phyloP scores from a whole-genome alignment of 305 asterid genomes.

The Lippia alba region DNA sequence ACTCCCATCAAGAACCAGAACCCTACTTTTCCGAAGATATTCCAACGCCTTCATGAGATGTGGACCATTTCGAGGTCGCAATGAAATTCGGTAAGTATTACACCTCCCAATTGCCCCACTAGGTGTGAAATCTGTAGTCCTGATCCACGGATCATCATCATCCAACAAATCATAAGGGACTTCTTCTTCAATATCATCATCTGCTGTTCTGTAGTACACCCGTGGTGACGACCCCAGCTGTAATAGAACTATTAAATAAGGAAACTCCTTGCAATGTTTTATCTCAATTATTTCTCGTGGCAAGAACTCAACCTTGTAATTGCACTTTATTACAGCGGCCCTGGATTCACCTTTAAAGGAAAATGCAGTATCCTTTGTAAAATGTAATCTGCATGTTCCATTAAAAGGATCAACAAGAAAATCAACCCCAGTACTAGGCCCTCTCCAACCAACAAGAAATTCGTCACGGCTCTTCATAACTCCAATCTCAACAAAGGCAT shows the following conservation, averaged over 20 bases:
- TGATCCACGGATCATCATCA: constrained; percentile 97
- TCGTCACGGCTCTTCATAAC: constrained; percentile 56
- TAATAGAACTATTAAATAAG: constrained; percentile 52
- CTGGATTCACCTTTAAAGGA: constrained; percentile 47
- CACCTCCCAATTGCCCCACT: constrained; percentile 89
- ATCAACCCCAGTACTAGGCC: constrained; percentile 59
- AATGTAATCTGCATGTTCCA: constrained; percentile 69
- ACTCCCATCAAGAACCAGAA: constrained; percentile 33
- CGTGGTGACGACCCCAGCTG: constrained; percentile 81
- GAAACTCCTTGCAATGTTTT: constrained; percentile 40
- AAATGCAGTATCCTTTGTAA: constrained; percentile 74
- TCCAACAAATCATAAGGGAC: constrained; percentile 81
- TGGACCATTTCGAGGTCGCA: constrained; percentile 60
- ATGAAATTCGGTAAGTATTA: constrained; percentile 65
- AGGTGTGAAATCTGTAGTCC: constrained; percentile 79
- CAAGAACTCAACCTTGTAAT: constrained; percentile 73
- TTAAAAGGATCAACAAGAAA: constrained; percentile 83
- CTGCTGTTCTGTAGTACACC: constrained; percentile 81
- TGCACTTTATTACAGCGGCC: constrained; percentile 62
- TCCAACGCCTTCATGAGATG: constrained; percentile 50
- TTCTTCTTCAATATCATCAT: constrained; percentile 76
- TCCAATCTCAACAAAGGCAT: constrained; percentile 70
- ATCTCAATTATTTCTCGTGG: constrained; percentile 73
- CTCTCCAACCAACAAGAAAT: constrained; percentile 81
- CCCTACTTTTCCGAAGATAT: constrained; percentile 56